Percentiles rank a stretch among this genome's conserved stretches.
phyloP scores from a whole-genome alignment of 1,284 basidiomycete genomes.

The Apiotrichum gamsii region DNA sequence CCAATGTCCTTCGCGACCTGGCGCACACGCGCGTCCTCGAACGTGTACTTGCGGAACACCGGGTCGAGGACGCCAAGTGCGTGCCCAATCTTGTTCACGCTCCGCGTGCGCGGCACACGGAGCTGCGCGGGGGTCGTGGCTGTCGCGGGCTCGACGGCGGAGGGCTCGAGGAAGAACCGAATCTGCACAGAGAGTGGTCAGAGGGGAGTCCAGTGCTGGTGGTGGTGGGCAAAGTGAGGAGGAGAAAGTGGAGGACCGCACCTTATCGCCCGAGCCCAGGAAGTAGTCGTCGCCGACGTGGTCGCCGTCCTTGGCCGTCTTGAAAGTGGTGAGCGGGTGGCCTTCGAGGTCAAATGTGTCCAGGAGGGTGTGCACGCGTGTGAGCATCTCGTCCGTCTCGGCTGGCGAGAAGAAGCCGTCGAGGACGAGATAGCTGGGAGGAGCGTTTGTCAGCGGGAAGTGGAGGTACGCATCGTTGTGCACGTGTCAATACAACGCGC shows the following conservation, averaged over 20 bases:
- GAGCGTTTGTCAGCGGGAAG: neutral
- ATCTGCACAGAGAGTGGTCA: slow-evolving; percentile 24
- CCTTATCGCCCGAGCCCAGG: slow-evolving; percentile 82
- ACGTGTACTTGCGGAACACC: slow-evolving; percentile 66
- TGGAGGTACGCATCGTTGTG: neutral
- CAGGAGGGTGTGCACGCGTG: slow-evolving; percentile 65
- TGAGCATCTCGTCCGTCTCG: slow-evolving; percentile 60
- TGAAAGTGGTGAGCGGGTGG: slow-evolving; percentile 89
- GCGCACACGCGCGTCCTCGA: slow-evolving; percentile 51
- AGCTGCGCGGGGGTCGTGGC: slow-evolving; percentile 51
- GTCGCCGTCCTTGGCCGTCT: slow-evolving; percentile 63
- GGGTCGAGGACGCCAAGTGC: slow-evolving; percentile 70
- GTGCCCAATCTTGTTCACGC: slow-evolving; percentile 52
- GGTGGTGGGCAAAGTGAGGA: neutral
- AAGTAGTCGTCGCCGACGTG: slow-evolving; percentile 78
- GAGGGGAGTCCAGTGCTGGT: neutral
- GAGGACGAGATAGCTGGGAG: slow-evolving; percentile 65
- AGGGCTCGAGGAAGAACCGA: slow-evolving; percentile 44
- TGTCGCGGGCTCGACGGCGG: slow-evolving; percentile 28
- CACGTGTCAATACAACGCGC: too few relatives aligned
- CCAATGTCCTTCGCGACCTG: slow-evolving; percentile 57
- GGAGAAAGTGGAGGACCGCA: slow-evolving; percentile 49
- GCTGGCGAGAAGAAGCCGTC: slow-evolving; percentile 61
- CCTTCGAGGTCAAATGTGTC: slow-evolving; percentile 65
- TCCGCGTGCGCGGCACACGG: slow-evolving; percentile 64